These are phyloP conservation scores for Linnemannia zychae DNA, from an alignment of 192 early-diverging fungal species.

Conservation along the genomic window DNA sequence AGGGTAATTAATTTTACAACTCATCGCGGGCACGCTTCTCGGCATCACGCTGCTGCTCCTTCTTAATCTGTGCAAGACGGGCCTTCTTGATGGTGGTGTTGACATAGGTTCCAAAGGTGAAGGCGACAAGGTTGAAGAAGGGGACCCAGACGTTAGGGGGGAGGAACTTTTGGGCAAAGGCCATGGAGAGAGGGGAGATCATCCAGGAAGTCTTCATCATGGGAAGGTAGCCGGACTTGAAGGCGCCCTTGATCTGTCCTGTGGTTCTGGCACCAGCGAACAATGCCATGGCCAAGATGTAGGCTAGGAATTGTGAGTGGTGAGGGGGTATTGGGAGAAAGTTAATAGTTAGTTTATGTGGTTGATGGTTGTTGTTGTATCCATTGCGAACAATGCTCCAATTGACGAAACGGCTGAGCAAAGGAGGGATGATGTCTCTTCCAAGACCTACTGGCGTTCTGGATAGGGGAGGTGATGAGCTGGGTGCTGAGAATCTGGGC, in stretches of 20 bases:
- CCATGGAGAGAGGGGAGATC: constrained; percentile 83
- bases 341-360: not conserved
- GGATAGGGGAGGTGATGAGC: constrained; percentile 87
- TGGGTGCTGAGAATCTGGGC: constrained; percentile 81
- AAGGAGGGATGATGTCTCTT: not conserved
- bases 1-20: constrained; percentile 18
- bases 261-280: constrained; percentile 80
- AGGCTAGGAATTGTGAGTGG: constrained; percentile 63
- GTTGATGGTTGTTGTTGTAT: not conserved
- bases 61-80: constrained; percentile 60
- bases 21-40: constrained; percentile 58
- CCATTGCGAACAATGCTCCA: not conserved
- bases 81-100: constrained; percentile 82
- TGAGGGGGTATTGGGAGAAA: not conserved
- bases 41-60: constrained; percentile 57
- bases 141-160: constrained; percentile 88
- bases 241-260: constrained; percentile 64
- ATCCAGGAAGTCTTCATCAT: constrained; percentile 90
- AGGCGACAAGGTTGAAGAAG: constrained; percentile 91
- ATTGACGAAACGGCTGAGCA: not conserved
- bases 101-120: constrained; percentile 81
- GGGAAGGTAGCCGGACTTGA: constrained; percentile 72
- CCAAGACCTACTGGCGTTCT: constrained; percentile 77
- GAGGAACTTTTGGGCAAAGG: constrained; percentile 83
- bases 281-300: constrained; percentile 84